These are phyloP conservation scores for Lepidium sativum DNA, from an alignment of 345 rosid genomes.

Conservation along the genomic window DNA sequence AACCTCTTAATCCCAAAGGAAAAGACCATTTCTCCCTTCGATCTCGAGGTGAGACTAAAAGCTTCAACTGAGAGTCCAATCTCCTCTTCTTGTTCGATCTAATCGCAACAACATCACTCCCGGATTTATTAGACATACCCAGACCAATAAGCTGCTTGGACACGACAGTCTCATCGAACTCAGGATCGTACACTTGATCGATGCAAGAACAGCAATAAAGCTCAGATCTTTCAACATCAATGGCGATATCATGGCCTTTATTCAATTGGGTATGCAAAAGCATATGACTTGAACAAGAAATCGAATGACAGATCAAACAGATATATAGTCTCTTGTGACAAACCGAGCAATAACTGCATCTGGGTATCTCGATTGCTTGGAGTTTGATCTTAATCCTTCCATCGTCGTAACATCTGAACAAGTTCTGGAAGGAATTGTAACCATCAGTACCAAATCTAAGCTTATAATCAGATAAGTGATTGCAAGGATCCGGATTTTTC, in stretches of 20 bases:
- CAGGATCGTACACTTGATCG: constrained; percentile 86
- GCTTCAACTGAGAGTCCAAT: constrained; percentile 44
- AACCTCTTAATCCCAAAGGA: constrained; percentile 75
- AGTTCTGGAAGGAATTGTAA: constrained; percentile 42
- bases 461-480: constrained; percentile 72
- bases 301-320: constrained; percentile 64
- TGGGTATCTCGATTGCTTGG: constrained; percentile 34
- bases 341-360: constrained; percentile 54
- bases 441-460: constrained; percentile 49
- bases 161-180: constrained; percentile 63
- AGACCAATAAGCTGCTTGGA: constrained; percentile 37
- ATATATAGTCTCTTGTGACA: constrained; percentile 43
- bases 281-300: constrained; percentile 61
- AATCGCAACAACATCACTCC: constrained; percentile 26
- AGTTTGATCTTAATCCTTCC: constrained; percentile 43
- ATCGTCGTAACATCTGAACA: constrained; percentile 34
- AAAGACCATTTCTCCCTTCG: constrained; percentile 56
- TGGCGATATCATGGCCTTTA: constrained; percentile 57
- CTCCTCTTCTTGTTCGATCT: constrained; percentile 63
- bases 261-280: constrained; percentile 51
- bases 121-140: constrained; percentile 29
- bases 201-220: constrained; percentile 69
- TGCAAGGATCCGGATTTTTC: constrained; percentile 54
- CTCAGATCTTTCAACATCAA: constrained; percentile 82
- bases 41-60: constrained; percentile 36